Evolutionary conservation across 2,329 filamentous ascomycete species (phyloP).

Genomic region (Coleophoma crateriformis): DNA sequence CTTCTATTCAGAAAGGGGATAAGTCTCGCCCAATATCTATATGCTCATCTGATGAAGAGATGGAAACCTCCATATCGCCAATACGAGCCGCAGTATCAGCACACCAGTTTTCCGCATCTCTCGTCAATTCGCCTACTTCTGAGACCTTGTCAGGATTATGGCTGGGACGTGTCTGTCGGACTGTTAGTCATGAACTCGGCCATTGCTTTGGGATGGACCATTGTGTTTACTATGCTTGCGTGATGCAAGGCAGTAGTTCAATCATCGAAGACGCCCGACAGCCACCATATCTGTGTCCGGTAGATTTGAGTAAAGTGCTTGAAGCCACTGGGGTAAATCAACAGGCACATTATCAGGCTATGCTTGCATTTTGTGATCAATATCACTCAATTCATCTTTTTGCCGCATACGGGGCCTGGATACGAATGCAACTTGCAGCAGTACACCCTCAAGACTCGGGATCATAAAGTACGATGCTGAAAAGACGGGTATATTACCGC

Average conservation of each 20-base stretch:
- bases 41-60: background rate
- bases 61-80: slow-evolving; percentile 13
- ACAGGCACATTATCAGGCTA: slow-evolving; percentile 31
- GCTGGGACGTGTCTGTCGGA: slow-evolving; percentile 51
- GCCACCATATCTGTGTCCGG: slow-evolving; percentile 56
- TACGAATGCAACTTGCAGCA: slow-evolving; percentile 22
- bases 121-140: slow-evolving; percentile 11
- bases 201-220: slow-evolving; percentile 64
- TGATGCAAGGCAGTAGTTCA: slow-evolving; percentile 55
- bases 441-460: no score
- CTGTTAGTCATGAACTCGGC: slow-evolving; percentile 58
- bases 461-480: no score
- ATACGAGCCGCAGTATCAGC: slow-evolving; percentile 30
- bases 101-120: slow-evolving; percentile 7
- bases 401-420: slow-evolving; percentile 39
- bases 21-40: background rate
- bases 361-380: slow-evolving; percentile 35
- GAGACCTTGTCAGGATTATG: slow-evolving; percentile 39
- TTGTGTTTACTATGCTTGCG: slow-evolving; percentile 59
- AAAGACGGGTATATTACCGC: no score
- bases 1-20: background rate
- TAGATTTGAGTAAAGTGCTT: slow-evolving; percentile 52
- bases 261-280: slow-evolving; percentile 55
- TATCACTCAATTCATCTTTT: slow-evolving; percentile 38
- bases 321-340: slow-evolving; percentile 22